phyloP scores from a whole-genome alignment of 305 asterid species.

The Ajuga reptans region DNA sequence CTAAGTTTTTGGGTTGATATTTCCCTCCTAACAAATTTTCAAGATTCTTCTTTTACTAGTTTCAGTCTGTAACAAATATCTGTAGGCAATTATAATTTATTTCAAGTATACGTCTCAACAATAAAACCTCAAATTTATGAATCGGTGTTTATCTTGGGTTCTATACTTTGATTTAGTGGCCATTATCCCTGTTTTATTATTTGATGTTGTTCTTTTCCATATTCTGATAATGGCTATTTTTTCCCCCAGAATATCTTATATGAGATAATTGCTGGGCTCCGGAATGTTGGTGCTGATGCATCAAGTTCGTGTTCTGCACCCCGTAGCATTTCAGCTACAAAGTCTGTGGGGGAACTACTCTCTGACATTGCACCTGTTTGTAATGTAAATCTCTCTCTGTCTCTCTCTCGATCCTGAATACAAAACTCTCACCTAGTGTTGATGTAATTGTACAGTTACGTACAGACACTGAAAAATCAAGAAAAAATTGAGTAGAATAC shows the following conservation, averaged over 20 bases:
- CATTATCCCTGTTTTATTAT: background rate
- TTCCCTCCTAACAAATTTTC: background rate
- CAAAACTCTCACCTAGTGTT: too few species aligned
- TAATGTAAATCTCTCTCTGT: constrained; percentile 33
- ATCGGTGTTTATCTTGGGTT: background rate
- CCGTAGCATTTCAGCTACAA: constrained; percentile 47
- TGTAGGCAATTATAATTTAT: background rate
- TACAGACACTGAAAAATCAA: too few species aligned
- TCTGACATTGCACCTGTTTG: constrained; percentile 66
- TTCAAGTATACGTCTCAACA: background rate
- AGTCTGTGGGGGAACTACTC: constrained; percentile 70
- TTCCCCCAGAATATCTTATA: constrained; percentile 54
- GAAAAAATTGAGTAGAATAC: too few species aligned
- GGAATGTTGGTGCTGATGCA: constrained; percentile 59
- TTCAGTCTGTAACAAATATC: background rate
- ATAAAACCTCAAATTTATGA: background rate
- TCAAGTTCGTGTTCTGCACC: constrained; percentile 83
- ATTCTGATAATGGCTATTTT: constrained; percentile 26
- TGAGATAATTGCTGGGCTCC: constrained; percentile 82
- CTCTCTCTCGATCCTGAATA: background rate
- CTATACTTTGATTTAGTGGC: background rate
- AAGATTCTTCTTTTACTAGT: background rate
- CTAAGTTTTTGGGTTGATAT: background rate
- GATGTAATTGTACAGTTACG: too few species aligned
- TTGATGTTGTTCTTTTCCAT: constrained; percentile 4